These are phyloP conservation scores for Cyclospora cayetanensis DNA, from an alignment of 169 alveolate genomes.

Conservation along the genomic window DNA sequence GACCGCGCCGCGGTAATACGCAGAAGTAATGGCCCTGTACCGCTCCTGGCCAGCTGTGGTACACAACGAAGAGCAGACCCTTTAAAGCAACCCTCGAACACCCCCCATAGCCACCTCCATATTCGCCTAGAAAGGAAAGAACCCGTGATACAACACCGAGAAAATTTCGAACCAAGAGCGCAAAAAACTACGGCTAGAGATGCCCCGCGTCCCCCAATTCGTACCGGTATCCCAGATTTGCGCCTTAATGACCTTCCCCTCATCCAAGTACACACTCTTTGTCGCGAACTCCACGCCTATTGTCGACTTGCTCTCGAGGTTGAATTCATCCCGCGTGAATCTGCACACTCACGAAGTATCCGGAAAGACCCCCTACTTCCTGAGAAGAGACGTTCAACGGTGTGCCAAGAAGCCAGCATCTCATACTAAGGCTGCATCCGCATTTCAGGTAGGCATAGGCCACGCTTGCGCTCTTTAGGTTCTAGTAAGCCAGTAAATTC, in stretches of 20 bases:
- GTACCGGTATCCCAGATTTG: conserved; percentile 98
- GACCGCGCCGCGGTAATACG: conserved; percentile 99
- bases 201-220: not conserved
- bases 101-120: too few relatives aligned
- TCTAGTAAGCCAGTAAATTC: too few relatives aligned
- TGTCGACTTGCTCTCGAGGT: conserved; percentile 96
- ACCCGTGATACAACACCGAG: not conserved
- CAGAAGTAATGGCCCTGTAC: conserved; percentile 98
- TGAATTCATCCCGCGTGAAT: conserved; percentile 96
- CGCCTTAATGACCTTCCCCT: conserved; percentile 94
- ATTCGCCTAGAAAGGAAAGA: too few relatives aligned
- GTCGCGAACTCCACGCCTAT: conserved; percentile 99
- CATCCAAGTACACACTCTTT: conserved; percentile 87
- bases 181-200: not conserved
- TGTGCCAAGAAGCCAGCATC: not conserved
- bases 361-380: not conserved
- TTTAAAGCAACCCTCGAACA: too few relatives aligned
- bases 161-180: too few relatives aligned
- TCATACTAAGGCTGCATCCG: not conserved
- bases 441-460: too few relatives aligned
- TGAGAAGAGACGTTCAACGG: not conserved
- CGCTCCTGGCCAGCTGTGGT: conserved; percentile 99
- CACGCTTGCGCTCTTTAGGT: too few relatives aligned
- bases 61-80: too few relatives aligned
- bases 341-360: conserved; percentile 72